These are phyloP conservation scores for Cryphonectria naterciae DNA, from an alignment of 2,329 filamentous ascomycete genomes.

Conservation along the genomic window DNA sequence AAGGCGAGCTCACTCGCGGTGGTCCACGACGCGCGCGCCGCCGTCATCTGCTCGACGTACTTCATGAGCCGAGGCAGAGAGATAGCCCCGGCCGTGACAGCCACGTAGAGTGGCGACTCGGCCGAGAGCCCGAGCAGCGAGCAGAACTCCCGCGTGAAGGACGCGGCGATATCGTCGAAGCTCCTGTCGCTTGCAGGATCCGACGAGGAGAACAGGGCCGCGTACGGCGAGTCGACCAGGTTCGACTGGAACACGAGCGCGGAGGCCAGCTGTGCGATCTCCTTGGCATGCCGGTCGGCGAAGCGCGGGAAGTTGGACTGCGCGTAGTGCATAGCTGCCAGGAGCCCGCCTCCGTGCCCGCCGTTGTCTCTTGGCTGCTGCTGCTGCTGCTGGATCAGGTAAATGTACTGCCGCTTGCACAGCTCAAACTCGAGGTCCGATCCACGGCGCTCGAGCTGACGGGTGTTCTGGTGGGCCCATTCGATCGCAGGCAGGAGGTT, in stretches of 20 bases:
- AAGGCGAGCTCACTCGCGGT: constrained; percentile 88
- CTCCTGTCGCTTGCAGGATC: constrained; percentile 51
- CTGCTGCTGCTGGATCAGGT: constrained; percentile 71
- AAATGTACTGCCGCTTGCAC: constrained; percentile 85
- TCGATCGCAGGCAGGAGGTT: constrained; percentile 83
- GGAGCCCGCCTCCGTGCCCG: constrained; percentile 62
- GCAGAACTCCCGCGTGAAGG: constrained; percentile 94
- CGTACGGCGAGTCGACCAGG: constrained; percentile 76
- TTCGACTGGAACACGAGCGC: constrained; percentile 82
- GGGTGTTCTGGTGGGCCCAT: constrained; percentile 78
- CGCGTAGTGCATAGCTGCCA: constrained; percentile 76
- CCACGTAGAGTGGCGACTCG: constrained; percentile 90
- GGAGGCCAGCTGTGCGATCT: constrained; percentile 80
- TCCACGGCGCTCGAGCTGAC: constrained; percentile 75
- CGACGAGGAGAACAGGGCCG: constrained; percentile 66
- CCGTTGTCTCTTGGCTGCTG: constrained; percentile 29
- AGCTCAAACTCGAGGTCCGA: constrained; percentile 97
- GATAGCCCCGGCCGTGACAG: constrained; percentile 88
- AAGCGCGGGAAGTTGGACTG: constrained; percentile 75
- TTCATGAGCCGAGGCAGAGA: constrained; percentile 89
- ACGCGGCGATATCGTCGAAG: constrained; percentile 82
- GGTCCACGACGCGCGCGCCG: constrained; percentile 94
- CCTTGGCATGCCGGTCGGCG: constrained; percentile 71
- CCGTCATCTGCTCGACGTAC: constrained; percentile 82
- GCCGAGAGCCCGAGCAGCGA: constrained; percentile 86